These are phyloP conservation scores for Ceratonia siliqua DNA, from an alignment of 306 rosid species.

Conservation along the genomic window DNA sequence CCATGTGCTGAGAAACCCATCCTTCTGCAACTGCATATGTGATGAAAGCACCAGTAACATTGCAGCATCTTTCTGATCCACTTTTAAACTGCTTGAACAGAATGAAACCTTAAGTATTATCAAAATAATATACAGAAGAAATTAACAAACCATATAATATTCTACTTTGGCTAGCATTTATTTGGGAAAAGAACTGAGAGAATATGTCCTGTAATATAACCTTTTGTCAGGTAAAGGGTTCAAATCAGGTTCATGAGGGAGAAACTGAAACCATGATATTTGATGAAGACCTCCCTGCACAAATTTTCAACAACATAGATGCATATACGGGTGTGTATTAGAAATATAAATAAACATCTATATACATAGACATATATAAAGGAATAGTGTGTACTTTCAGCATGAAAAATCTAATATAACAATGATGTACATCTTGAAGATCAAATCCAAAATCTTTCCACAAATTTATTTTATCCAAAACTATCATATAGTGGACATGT, in stretches of 20 bases:
- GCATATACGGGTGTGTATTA: neutral
- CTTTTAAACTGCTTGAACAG: conserved; percentile 57
- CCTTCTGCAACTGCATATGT: conserved; percentile 91
- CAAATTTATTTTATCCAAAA: neutral
- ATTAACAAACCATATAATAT: neutral
- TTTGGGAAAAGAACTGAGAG: conserved; percentile 5
- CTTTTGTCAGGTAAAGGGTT: conserved; percentile 74
- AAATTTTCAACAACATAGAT: conserved; percentile 28
- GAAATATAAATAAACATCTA: neutral
- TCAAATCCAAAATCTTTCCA: neutral
- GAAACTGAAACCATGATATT: conserved; percentile 94
- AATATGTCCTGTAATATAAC: conserved; percentile 39
- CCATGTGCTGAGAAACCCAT: conserved; percentile 87
- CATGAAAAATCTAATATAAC: neutral
- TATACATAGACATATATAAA: neutral
- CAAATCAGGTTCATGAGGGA: conserved; percentile 85
- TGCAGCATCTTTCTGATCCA: conserved; percentile 86
- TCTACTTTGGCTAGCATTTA: neutral
- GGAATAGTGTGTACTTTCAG: neutral
- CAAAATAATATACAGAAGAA: neutral
- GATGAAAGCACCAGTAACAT: conserved; percentile 76
- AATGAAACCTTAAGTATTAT: conserved; percentile 23
- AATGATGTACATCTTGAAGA: neutral
- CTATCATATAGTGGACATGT: neutral
- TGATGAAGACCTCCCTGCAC: conserved; percentile 85